phyloP scores from a whole-genome alignment of 768 basidiomycete genomes.

The Baorangia bicolor region DNA sequence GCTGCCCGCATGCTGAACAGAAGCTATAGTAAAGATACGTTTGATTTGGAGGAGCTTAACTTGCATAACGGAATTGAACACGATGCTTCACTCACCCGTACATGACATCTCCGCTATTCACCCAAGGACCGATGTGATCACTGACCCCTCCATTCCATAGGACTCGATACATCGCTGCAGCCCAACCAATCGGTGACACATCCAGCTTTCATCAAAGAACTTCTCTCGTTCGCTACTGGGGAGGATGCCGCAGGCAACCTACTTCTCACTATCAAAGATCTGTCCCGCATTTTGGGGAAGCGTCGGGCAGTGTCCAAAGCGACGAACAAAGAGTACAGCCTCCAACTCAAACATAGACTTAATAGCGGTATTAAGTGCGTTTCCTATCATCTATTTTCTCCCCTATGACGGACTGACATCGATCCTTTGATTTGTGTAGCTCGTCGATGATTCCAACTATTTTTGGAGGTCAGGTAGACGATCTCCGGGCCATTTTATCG shows the following conservation, averaged over 20 bases:
- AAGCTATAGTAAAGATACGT: no score
- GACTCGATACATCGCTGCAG: conserved; percentile 47
- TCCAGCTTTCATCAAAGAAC: no score
- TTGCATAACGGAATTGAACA: no score
- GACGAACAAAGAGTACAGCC: conserved; percentile 56
- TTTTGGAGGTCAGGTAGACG: conserved; percentile 60
- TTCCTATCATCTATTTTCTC: neutral
- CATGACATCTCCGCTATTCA: no score
- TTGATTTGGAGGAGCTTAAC: no score
- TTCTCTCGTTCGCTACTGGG: no score
- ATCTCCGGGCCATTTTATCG: conserved; percentile 50
- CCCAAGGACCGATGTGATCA: no score
- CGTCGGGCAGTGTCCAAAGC: conserved; percentile 57
- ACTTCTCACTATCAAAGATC: conserved; percentile 55
- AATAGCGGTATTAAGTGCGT: conserved; percentile 70
- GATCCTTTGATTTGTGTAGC: conserved; percentile 32
- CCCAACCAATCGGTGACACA: conserved; percentile 56
- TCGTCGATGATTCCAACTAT: conserved; percentile 61
- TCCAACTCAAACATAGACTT: conserved; percentile 49
- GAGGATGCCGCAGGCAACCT: no score
- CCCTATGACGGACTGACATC: neutral
- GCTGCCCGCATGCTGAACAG: no score
- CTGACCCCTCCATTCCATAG: conserved; percentile 32
- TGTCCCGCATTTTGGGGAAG: conserved; percentile 55
- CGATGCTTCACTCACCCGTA: no score